Base-by-base conservation (phyloP, 176 grass and related monocot species). In the Carex scoparia region DNA sequence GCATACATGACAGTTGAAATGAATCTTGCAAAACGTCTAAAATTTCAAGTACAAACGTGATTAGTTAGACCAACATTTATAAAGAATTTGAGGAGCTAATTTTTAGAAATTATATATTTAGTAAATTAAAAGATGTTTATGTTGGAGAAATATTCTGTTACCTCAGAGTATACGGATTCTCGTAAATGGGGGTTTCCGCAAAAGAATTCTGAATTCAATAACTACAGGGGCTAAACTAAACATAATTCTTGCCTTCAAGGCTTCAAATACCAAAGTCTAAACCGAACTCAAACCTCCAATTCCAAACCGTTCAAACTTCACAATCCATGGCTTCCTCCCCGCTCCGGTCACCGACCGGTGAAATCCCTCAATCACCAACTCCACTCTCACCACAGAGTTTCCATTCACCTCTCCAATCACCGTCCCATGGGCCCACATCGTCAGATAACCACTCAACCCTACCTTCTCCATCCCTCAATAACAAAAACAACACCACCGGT, bases 361-460 rank as follows among this genome's bases (percentile, higher is more conserved):
- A 58, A 33, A 30, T 75, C 4, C 27, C 84, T 57, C 44, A 69
- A 81, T 71, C 84, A 32, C 49, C 79, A 10, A 16, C 87, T 19
- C 37, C 66, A 73, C 79, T 76, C 62, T 73, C 89, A 83, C 69
- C 80, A 18, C 32, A 87, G 81, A 3, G 4, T 65, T n/a, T 80
- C 30, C 15, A 88, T n/a, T 61, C 69, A 15, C 30, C 88, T 85
- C 88, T 69, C n/a, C 86, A 85, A 23, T 90, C 92, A 37, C 90
- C 86, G 57, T 85, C 87, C 12, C 78, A 91, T 2, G 79, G 86
- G 10, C 89, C 92, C 8, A 5, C 73, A 35, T 58, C 81, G 13
- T 83, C 81, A 15, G 61, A 3, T 15, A 69, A 83, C 42, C 42
- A 83, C 81, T 32, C 62, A 11, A 30, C 37, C 63, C 63, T 28